Base-by-base conservation (phyloP, 164 flowering plant genomes). In the Chimonanthus praecox region DNA sequence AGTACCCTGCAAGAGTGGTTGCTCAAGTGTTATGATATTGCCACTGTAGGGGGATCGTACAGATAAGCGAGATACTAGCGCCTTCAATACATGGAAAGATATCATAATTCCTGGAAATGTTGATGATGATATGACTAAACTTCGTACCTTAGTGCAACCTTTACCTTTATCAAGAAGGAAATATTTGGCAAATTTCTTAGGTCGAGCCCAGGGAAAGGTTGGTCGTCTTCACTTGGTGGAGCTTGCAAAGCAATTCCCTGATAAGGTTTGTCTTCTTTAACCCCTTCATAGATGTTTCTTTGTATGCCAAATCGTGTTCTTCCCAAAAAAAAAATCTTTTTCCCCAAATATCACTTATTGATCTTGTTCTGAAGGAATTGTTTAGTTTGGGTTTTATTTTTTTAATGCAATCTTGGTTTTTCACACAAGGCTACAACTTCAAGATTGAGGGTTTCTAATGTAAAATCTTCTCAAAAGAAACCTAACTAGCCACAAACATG, bases 71-170 rank as follows among this genome's bases (percentile, higher is more conserved):
- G 90, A 86, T 65, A 87, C 85, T 11, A 94, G 90, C 85, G 92
- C 97, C 66, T 96, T 93, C 71, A 90, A 90, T 81, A 92, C 99
- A 47, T 96, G 99, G 99, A 96, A 96, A 83, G 98, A 96, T 79
- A 90, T 96, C 76, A 92, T 94, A 54, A 92, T 96, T 78, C 98
- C 99, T 75, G 98, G 97, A 48, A 96, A 96, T 80, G 85, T 96
- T 83, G 97, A 92, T 76, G 98, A 93, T 85, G 87, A 84, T 47
- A 89, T 93, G 98, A 96, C 98, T 10, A 84, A 68, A 80, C 87
- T 84, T n/a, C 70, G 74, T 66, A 72, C 82, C 20, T 10, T 86
- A 10, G 92, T 89, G 44, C 81, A 86, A 77, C 95, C 98, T 70
- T 75, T 94, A 78, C 97, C 97, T 69, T 72, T 96, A 51, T 83